Base-by-base conservation (phyloP, 805 yeast species). In the Teunomyces pallodes region DNA sequence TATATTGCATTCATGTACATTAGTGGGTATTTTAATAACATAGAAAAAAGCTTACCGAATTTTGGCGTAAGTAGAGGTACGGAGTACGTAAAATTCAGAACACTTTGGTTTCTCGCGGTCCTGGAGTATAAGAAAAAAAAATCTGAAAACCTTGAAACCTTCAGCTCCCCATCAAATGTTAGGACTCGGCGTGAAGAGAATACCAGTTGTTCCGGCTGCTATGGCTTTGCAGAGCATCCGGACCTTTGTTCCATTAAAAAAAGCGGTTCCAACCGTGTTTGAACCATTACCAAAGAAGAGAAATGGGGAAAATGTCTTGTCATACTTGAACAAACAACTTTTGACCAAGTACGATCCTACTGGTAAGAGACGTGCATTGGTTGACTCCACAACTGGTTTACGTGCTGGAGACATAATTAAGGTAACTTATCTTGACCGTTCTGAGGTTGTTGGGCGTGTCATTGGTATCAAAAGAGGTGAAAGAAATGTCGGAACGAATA, bases 321-420 rank as follows among this genome's bases (percentile, higher is more conserved):
- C 72, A 12, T 75, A 70, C 51, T 65, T 82, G 50, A 76, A 76
- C 47, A 64, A 75, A 47, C 79, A 81, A 54, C 77, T 86, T 51
- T 74, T 77, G 41, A 65, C 68, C 30, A 78, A 75, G 54, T 78
- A 86, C 51, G 98, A 91, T 63, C 86, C 90, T 13, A 70, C 79
- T 3, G 94, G 92, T 4, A 70, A 75, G 69, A 86, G 87, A 67
- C 72, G 83, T 43, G 72, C 75, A 17, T 65, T 86, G 42, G 68
- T 89, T 28, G 70, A 76, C 47, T 70, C 72, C 27, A 54, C 62
- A 17, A 76, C 76, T 20, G 70, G 79, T 48, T 70, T 91, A 28
- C 77, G 88, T 47, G 79, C 95, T 0, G 97, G 96, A 10, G 97
- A 91, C 62, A 75, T 89, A 27, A 82, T 91, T 33, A 81, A 87